Base-by-base conservation (phyloP, 495 filamentous ascomycete species). In the Xylona heveae region DNA sequence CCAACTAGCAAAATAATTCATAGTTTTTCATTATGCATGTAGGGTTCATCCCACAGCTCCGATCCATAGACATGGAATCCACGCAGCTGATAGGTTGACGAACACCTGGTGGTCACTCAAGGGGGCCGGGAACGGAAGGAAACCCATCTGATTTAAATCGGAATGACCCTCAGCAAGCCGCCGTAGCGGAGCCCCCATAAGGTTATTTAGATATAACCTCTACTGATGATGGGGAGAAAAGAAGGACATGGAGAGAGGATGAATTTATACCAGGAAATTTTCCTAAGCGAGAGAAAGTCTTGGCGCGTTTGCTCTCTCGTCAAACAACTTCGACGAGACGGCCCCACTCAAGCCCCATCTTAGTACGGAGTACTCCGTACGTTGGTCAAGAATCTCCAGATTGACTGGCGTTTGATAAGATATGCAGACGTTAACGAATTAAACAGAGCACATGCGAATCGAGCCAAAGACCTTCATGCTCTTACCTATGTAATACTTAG, bases 1-100 rank as follows among this genome's bases (percentile, higher is more conserved):
- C 5, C 17, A 29, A 16, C 27, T 5, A 29, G 12, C 5, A 16
- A n/a, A 29, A 29, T 29, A 7, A n/a, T 16, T 13, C 5, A 29
- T 5, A 29, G 13, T 13, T 7, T 13, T 16, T 29, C 27, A 5
- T 5, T 16, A 16, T 9, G 10, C 15, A 37, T 48, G 46, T 49
- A 42, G 38, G 41, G 37, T 41, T 33, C n/a, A 43, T 45, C 44
- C 46, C 46, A 49, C 46, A 49, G 41, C 45, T 41, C 31, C 46
- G 41, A 26, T 33, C 42, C 45, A 42, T 19, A 2, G 3, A 25
- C 13, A 25, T 24, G 12, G 3, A 33, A 5, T n/a, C 9, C 31
- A 19, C 31, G 31, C 19, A 31, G 31, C 24, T 33, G 31, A 23
- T 33, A 10, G 4, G 18, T 14, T 10, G 31, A 33, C 31, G 20